Evolutionary conservation across 1,284 basidiomycete species (phyloP), one percentile per base, ranked within the genome.

Genomic region (Cutaneotrichosporon curvatum): DNA sequence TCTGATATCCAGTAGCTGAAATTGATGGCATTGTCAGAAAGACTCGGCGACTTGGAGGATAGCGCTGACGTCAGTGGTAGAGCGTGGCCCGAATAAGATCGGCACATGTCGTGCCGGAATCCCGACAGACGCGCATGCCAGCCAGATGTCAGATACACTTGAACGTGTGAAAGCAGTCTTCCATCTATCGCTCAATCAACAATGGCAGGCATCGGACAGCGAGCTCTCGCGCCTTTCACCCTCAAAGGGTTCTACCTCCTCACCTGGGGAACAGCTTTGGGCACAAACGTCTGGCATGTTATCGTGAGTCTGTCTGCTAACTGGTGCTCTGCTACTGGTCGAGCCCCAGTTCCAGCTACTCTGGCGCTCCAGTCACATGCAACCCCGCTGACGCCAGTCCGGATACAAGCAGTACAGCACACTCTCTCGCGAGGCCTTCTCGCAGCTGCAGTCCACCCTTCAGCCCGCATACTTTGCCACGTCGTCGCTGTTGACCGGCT

Each of bases 401-500:
- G 45, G 55, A 11, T 53, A 56, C 56, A 46, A 56, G 34, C 46
- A 58, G 4, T 66, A 52, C 60, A 52, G 51, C 18, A 58, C 60
- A 16, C 60, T 68, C 36, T 56, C 84, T 18, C 77, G 81, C 41
- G 79, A 83, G 45, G 80, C 83, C 51, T 89, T 89, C 56, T 80
- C 82, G n/a, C 30, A 40, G 9, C 76, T 90, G 31, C 85, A 89
- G 65, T 79, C 84, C 59, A 77, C 77, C 56, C 78, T 78, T 0
- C 85, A 86, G 68, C 85, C 87, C 1, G 66, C 83, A 47, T 89
- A 86, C 72, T 88, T 89, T 60, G 66, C 77, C 21, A 66, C 79
- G 37, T 82, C 81, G 21, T 77, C 83, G 33, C 57, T 68, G 16
- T 69, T 83, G 28, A 77, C 81, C 16, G 73, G 77, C 0, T 68